Conservation (phyloP, 2,329 filamentous ascomycete species). For the Talaromyces sp. region DNA sequence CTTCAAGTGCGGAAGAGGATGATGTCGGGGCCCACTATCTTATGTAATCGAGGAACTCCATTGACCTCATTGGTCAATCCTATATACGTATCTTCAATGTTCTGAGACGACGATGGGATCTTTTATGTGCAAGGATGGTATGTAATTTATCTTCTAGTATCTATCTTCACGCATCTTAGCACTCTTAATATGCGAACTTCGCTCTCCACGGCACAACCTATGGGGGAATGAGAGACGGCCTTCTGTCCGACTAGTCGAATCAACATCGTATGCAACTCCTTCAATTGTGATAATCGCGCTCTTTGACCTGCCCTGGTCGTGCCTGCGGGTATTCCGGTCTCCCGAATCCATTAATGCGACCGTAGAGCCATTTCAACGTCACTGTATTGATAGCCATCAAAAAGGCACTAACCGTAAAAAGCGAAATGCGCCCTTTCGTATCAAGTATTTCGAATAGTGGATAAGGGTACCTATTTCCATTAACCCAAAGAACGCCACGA, state of each 20-base stretch:
- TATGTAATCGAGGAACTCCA: background rate
- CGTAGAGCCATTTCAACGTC: slow-evolving; percentile 65
- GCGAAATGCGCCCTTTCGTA: slow-evolving; percentile 58
- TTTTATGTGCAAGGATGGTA: no score
- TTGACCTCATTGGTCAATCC: background rate
- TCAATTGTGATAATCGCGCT: slow-evolving; percentile 18
- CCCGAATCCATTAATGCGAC: slow-evolving; percentile 41
- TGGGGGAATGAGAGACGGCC: no score
- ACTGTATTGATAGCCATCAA: slow-evolving; percentile 68
- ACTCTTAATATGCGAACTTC: no score
- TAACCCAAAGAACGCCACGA: background rate
- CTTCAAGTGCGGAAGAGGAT: slow-evolving; percentile 2
- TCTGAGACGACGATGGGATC: no score
- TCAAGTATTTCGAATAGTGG: slow-evolving; percentile 69
- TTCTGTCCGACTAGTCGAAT: no score
- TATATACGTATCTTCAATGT: no score
- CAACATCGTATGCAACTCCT: background rate
- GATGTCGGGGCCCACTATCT: slow-evolving; percentile 16
- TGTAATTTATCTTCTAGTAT: no score
- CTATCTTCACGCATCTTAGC: no score
- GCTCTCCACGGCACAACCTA: no score
- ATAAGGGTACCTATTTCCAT: slow-evolving; percentile 66
- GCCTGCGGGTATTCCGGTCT: slow-evolving; percentile 20
- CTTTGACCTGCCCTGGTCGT: slow-evolving; percentile 27
- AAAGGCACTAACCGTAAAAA: slow-evolving; percentile 65